Percentiles rank a stretch among this genome's conserved stretches.
Conservation (phyloP, 106 monocot genomes). For the Cymbidium sinense region DNA sequence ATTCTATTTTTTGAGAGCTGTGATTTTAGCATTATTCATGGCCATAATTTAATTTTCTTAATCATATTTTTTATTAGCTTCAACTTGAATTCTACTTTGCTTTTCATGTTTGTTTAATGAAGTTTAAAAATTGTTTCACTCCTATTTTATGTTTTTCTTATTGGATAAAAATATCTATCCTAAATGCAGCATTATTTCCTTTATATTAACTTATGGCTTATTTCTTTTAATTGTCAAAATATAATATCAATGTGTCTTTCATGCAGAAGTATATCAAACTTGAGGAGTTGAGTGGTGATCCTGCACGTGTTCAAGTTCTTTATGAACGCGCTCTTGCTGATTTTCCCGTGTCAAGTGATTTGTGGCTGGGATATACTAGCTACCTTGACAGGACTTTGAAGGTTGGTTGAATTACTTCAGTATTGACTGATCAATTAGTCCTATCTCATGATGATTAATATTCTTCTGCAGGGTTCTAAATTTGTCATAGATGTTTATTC, state of each 20-base stretch:
- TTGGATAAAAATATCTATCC: background rate
- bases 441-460: background rate
- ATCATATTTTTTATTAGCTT: background rate
- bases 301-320: slow-evolving; percentile 86
- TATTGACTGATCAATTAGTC: background rate
- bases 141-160: background rate
- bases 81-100: background rate
- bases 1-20: background rate
- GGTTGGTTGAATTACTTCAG: slow-evolving; percentile 29
- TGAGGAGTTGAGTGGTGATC: slow-evolving; percentile 79
- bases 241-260: slow-evolving; percentile 8
- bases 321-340: slow-evolving; percentile 83
- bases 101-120: background rate
- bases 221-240: background rate
- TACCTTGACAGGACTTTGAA: slow-evolving; percentile 81
- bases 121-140: background rate
- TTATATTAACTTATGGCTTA: background rate
- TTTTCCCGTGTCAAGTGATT: slow-evolving; percentile 70
- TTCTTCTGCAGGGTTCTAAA: slow-evolving; percentile 48
- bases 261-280: slow-evolving; percentile 88
- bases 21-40: background rate
- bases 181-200: background rate
- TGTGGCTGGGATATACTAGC: slow-evolving; percentile 78
- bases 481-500: slow-evolving; percentile 70
- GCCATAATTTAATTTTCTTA: background rate